These are phyloP conservation scores for Crotalaria pallida DNA, from an alignment of 306 rosid species.

Conservation along the genomic window DNA sequence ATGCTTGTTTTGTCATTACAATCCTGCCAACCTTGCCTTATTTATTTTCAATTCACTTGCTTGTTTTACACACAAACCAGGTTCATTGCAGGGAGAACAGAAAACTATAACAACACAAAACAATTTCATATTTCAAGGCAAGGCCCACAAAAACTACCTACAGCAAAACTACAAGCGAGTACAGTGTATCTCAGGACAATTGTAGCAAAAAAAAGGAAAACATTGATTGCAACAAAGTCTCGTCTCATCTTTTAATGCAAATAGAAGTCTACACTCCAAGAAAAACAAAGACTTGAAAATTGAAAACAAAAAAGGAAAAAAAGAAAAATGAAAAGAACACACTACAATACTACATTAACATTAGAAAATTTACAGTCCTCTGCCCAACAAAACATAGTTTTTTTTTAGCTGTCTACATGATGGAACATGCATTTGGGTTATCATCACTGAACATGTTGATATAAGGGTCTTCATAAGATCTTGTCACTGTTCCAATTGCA, in stretches of 20 bases:
- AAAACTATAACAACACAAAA: not conserved
- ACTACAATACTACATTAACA: constrained; percentile 31
- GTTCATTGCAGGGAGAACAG: constrained; percentile 9
- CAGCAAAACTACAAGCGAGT: constrained; percentile 13
- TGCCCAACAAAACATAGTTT: not conserved
- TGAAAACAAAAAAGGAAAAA: not conserved
- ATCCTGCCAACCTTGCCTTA: not conserved
- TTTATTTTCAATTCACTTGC: constrained; percentile 8
- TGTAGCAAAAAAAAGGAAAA: constrained; percentile 18
- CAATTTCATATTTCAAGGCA: constrained; percentile 15
- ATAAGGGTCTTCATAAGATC: constrained; percentile 75
- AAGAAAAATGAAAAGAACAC: not conserved
- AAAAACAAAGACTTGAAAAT: constrained; percentile 22
- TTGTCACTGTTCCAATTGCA: constrained; percentile 42
- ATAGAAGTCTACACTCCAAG: constrained; percentile 9
- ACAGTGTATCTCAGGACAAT: not conserved
- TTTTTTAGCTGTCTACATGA: constrained; percentile 53
- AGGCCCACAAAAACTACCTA: constrained; percentile 15
- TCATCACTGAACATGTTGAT: constrained; percentile 90
- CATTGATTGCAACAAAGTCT: constrained; percentile 25
- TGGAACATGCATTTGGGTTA: constrained; percentile 94
- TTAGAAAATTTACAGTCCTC: constrained; percentile 37
- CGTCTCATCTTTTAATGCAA: constrained; percentile 25
- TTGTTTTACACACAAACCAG: constrained; percentile 11
- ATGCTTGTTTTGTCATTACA: constrained; percentile 12